Evolutionary conservation across 805 yeast genomes (phyloP).

Genomic region (Citeromyces nyonsensis): DNA sequence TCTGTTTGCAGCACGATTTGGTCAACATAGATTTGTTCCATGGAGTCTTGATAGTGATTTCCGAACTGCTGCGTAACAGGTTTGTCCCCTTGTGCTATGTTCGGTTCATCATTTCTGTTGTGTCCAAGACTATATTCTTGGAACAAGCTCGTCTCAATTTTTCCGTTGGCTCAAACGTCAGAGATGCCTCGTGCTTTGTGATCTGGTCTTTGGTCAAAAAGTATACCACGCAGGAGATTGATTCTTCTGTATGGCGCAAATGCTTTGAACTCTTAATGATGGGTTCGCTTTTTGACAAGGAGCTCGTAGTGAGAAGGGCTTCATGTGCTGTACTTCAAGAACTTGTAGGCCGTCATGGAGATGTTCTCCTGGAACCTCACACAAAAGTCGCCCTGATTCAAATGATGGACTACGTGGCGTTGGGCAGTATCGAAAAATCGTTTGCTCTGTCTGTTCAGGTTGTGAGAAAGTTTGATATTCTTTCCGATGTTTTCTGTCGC

Average conservation of each 20-base stretch:
- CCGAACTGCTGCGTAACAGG: conserved; percentile 21
- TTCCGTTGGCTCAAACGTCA: conserved; percentile 48
- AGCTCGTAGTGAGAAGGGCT: conserved; percentile 63
- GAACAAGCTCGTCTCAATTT: conserved; percentile 38
- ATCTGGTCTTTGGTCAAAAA: conserved; percentile 62
- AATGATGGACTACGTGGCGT: conserved; percentile 30
- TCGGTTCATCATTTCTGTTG: conserved; percentile 17
- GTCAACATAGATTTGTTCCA: conserved; percentile 32
- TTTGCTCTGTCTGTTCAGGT: conserved; percentile 11
- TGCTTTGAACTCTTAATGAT: conserved; percentile 25
- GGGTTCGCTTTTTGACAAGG: conserved; percentile 55
- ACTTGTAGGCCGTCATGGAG: conserved; percentile 61
- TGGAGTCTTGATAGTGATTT: conserved; percentile 40
- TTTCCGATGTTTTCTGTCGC: conserved; percentile 12
- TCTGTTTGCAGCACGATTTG: conserved; percentile 12
- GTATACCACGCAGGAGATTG: conserved; percentile 6
- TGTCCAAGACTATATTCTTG: conserved; percentile 32
- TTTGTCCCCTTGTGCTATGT: conserved; percentile 8
- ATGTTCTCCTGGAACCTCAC: conserved; percentile 12
- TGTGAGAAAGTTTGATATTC: not conserved
- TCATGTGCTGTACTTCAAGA: conserved; percentile 84
- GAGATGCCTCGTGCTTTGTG: conserved; percentile 78
- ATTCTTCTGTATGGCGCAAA: conserved; percentile 5
- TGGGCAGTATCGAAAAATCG: conserved; percentile 26
- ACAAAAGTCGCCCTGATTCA: conserved; percentile 37